Base-by-base conservation (phyloP, 2,329 filamentous ascomycete species). In the Alternaria alternata region DNA sequence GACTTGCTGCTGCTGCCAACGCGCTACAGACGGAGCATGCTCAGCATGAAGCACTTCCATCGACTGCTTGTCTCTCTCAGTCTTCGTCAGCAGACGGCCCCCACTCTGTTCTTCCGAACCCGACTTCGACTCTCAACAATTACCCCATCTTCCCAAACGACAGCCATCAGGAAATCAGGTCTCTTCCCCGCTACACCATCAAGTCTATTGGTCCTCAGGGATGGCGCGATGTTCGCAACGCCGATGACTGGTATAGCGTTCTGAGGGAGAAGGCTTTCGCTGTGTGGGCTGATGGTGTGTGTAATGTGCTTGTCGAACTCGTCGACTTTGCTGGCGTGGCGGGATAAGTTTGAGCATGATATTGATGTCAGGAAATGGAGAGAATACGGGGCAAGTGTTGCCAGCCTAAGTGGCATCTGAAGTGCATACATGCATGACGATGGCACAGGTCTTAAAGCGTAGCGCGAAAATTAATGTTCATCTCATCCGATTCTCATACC, bases 1-100 rank as follows among this genome's bases (percentile, higher is more conserved):
- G 73, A 9, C 69, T 78, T 11, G 75, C 75, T 30, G 72, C 67
- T 14, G 75, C 75, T 12, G 75, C 75, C 4, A 74, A 70, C 32
- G 70, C 70, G 20, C 52, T 75, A 14, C 65, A 75, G 36, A 61
- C 59, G 32, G 67, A 68, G 30, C 46, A 59, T 32, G 39, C 51
- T 42, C 28, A 47, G 0, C 47, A 44, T 9, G 46, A 14, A 38
- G 16, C 32, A 18, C n/a, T 14, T 6, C 26, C 32, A 3, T 22
- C 46, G 20, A 12, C 7, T 22, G 16, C 32, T 16, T 22, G 46
- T 49, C 9, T 49, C 20, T n/a, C 46, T 24, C 46, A 36, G 51
- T 5, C n/a, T 22, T 38, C 20, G 4, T 30, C n/a, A 22, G 16
- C 18, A 6, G 58, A 61, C 5, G 32, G 54, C 2, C 11, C 22